A percentile compares a stretch with the other conserved stretches of the same genome.
Conservation (phyloP, 176 grass and related monocot genomes). For the Avena sativa region DNA sequence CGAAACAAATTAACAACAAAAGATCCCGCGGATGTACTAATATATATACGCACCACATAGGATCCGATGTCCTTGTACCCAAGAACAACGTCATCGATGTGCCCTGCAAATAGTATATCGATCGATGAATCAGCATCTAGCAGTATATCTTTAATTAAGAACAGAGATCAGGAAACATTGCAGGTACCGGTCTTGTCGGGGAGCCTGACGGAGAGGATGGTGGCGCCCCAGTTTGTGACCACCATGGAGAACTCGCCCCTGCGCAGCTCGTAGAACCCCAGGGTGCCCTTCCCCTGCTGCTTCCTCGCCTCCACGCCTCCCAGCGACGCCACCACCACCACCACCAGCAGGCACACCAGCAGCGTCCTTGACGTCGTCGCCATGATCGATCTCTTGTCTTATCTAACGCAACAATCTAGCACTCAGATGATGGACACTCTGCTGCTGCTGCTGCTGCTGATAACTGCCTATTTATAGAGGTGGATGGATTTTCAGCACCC, state of each 20-base stretch:
- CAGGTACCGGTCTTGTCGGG: slow-evolving; percentile 75
- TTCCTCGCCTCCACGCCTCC: slow-evolving; percentile 40
- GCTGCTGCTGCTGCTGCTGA: not conserved
- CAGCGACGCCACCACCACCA: not conserved
- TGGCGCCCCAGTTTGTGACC: slow-evolving; percentile 64
- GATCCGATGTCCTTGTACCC: slow-evolving; percentile 71
- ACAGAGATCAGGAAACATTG: not conserved
- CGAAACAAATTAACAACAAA: no score
- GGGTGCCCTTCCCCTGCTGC: slow-evolving; percentile 35
- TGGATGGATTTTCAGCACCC: not conserved
- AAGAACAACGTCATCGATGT: slow-evolving; percentile 81
- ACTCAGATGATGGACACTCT: not conserved
- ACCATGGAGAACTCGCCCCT: slow-evolving; percentile 59
- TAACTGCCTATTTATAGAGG: slow-evolving; percentile 31
- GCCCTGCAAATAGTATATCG: slow-evolving; percentile 46
- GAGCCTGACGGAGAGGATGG: slow-evolving; percentile 58
- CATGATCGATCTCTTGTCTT: slow-evolving; percentile 4
- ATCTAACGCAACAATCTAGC: no score
- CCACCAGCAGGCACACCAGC: not conserved
- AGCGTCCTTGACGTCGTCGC: not conserved
- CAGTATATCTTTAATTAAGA: no score
- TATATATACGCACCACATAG: slow-evolving; percentile 54
- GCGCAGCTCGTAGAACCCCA: slow-evolving; percentile 61
- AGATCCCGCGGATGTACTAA: no score
- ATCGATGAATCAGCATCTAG: not conserved